Base-by-base conservation (phyloP, 352 stramenopile species). In the Blastocystis sp. region DNA sequence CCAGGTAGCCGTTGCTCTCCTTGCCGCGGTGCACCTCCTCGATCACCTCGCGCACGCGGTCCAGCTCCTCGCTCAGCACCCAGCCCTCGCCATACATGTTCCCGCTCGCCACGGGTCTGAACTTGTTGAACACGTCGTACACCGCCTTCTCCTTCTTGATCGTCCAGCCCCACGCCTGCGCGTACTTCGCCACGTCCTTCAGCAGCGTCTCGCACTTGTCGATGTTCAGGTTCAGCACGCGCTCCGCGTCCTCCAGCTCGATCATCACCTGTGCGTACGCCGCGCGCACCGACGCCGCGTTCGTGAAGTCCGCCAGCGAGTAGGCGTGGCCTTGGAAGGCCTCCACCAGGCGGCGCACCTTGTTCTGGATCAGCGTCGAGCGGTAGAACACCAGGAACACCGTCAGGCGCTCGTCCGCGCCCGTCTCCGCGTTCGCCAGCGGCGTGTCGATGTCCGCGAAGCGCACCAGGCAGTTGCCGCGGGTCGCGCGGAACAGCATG, bases 291-390 rank as follows among this genome's bases (percentile, higher is more conserved):
- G 94, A 92, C 52, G 91, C 88, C 21, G 94, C 91, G 90, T 98
- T 94, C 84, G 97, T 94, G 92, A 98, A 97, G 61, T 96, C 90
- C 59, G 96, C 95, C 76, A 98, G 90, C 60, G 93, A 94, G 92
- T 98, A 98, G 62, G 97, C 89, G 10, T 97, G 94, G 43, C 96
- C 96, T 74, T 94, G 92, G 91, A 98, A 99, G 10, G 96, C 96
- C 88, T 98, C 96, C 89, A 96, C 98, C 89, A 98, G 98, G 91
- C 98, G 98, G 89, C 97, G 96, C 40, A 99, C 92, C 91, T 98
- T 99, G 70, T 88, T 93, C 91, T 98, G 95, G 88, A 99, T 98
- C 82, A 95, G 94, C 4, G 92, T 91, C n/a, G 95, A 98, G 91
- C 98, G 96, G 93, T 96, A 92, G 56, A 92, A 91, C 34, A 92